Conservation (phyloP, 345 rosid genomes). For the Chamaenerion angustifolium region DNA sequence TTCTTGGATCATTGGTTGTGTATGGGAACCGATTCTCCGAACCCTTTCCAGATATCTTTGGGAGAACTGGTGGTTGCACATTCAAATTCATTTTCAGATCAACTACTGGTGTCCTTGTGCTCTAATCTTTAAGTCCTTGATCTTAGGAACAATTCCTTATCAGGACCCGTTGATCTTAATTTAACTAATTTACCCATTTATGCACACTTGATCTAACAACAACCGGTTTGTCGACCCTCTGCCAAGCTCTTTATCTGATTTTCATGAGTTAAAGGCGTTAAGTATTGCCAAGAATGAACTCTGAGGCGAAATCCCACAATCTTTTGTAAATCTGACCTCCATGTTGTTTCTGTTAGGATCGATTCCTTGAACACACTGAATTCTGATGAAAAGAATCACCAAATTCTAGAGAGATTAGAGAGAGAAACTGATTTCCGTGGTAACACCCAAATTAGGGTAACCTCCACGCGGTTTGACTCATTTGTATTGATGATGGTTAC, state of each 20-base stretch:
- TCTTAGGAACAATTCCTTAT: constrained; percentile 68
- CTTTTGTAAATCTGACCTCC: constrained; percentile 43
- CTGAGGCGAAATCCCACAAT: constrained; percentile 41
- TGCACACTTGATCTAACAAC: constrained; percentile 48
- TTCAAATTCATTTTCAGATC: constrained; percentile 64
- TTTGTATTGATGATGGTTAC: no score
- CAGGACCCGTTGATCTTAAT: constrained; percentile 51
- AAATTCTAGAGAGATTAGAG: no score
- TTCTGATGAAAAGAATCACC: no score
- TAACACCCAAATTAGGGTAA: no score
- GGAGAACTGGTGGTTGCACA: constrained; percentile 38
- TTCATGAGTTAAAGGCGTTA: constrained; percentile 44
- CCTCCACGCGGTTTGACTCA: no score
- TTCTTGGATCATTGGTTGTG: constrained; percentile 37
- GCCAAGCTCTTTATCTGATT: constrained; percentile 62
- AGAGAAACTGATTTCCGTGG: no score
- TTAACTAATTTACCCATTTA: constrained; percentile 48
- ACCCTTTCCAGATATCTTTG: constrained; percentile 51
- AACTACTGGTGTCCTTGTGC: constrained; percentile 56
- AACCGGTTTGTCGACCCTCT: constrained; percentile 56
- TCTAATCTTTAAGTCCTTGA: constrained; percentile 54
- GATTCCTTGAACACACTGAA: no score
- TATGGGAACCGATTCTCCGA: constrained; percentile 54
- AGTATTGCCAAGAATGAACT: constrained; percentile 73
- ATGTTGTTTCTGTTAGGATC: constrained; percentile 42